Base-by-base conservation (phyloP, 768 basidiomycete species). In the Boletus sensibilis region DNA sequence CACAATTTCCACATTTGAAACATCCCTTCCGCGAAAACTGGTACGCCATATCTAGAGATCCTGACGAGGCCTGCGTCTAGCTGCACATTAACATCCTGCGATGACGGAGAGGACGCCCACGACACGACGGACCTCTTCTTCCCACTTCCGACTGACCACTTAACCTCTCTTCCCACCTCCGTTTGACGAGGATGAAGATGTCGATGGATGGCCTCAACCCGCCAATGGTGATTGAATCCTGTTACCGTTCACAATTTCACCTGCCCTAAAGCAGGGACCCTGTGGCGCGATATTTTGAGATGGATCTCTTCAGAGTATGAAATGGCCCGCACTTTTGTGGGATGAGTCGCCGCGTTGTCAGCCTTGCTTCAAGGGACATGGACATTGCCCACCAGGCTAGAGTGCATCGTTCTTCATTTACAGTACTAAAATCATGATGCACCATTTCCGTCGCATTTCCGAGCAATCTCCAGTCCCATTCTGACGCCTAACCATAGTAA, bases 1-100 rank as follows among this genome's bases (percentile, higher is more conserved):
- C 72, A 92, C 92, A 80, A 74, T 93, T 93, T 71, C 93, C 93
- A 71, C 93, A 95, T 80, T 93, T 95, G 78, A 89, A 94, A 71
- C 91, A 94, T 62, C 90, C 90, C 78, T 91, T 93, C 80, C 85
- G 87, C 57, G 87, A 84, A 79, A 86, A 86, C 73, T 88, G 87
- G 77, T 81, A 88, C 75, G 89, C 86, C 89, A 91, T 91, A 64
- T 64, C 64, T 66, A 53, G 58, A 62, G 73, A 73, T 73, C 74
- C 75, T 67, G 72, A 72, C 78, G 76, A 69, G 68, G 70, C 73
- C 74, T 69, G 72, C 75, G 78, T 74, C 72, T 68, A 60, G 56
- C 61, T 48, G 51, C 54, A 58, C 23, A 64, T 67, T 47, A 61
- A 65, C 59, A 61, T 58, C 41, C 44, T 44, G 37, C 25, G 47